Evolutionary conservation across 1,284 basidiomycete species (phyloP), one percentile per base, ranked within the genome.

Genomic region (Hymenochaete sp.): DNA sequence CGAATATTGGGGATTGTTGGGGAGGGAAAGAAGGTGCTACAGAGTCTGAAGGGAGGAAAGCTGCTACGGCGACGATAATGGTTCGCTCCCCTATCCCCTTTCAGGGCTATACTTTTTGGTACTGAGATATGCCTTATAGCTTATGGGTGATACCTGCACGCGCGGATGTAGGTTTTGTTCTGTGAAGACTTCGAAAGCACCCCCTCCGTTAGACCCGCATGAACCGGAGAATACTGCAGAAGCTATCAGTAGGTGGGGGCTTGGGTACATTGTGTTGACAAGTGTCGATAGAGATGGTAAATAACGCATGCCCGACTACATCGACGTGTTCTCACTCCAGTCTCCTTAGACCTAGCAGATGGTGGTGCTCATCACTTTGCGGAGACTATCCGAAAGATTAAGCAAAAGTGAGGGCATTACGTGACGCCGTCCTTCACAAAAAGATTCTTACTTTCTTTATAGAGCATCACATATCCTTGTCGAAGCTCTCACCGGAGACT

Each of bases 111-210:
- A 18, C 25, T 32, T 14, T 6, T 35, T n/a, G 14, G 8, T 35
- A 5, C 21, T 35, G 32, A 35, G 32, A 6, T 35, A n/a, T 35
- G 14, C 26, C 48, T 18, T 48, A 3, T 55, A 93, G 92, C 70
- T 98, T 26, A 98, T 99, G 96, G 96, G 96, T n/a, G 95, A 98
- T 66, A 96, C 92, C 9, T 99, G 96, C 61, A 99, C 96, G 11
- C 80, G 96, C 58, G 96, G 92, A 0, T 99, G 96, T 67, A 75
- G 93, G 43, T 99, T 99, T 64, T 99, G 96, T 59, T 89, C 93
- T 3, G 90, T 99, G 49, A 98, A 98, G 72, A 99, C 96, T 0
- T 91, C 91, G 1, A 73, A 77, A 44, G 63, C 79, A 1, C 96
- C 96, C 9, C 83, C 88, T 27, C 91, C 96, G 3, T 67, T 99